A percentile compares a stretch with the other conserved stretches of the same genome.
These are phyloP conservation scores for Saccharomyces jurei DNA, from an alignment of 805 yeast genomes.

Conservation along the genomic window DNA sequence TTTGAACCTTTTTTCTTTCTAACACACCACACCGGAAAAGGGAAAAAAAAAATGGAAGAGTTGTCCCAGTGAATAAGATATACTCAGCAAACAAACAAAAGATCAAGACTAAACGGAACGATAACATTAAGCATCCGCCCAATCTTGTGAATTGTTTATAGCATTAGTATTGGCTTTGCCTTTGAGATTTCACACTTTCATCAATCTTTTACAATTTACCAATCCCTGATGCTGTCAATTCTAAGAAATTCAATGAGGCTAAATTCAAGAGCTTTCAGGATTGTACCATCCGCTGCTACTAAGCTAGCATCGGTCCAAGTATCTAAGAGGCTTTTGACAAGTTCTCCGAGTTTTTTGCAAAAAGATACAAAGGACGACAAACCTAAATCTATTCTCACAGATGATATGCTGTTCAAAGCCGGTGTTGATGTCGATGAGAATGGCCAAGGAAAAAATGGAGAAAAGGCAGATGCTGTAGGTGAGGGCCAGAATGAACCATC, in stretches of 20 bases:
- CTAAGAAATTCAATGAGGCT: not conserved
- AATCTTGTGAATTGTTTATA: not conserved
- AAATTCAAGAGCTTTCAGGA: not conserved
- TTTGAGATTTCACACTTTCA: not conserved
- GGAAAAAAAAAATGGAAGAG: not conserved
- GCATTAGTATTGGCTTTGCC: not conserved
- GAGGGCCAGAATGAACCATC: conserved; percentile 14
- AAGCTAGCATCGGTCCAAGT: not conserved
- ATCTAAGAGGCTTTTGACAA: conserved; percentile 3
- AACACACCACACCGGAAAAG: not conserved
- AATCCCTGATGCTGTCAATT: not conserved
- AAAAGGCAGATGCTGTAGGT: conserved; percentile 9
- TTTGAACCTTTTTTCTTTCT: not conserved
- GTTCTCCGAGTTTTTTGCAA: conserved; percentile 4
- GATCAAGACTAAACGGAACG: not conserved
- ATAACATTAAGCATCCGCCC: not conserved
- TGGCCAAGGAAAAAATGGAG: conserved; percentile 3
- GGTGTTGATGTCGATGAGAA: conserved; percentile 57
- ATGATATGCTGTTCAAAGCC: conserved; percentile 74
- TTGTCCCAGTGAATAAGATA: not conserved
- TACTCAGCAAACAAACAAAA: not conserved
- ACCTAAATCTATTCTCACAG: conserved; percentile 57
- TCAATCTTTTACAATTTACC: not conserved
- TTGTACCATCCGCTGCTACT: not conserved
- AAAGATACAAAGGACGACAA: conserved; percentile 13